Conservation (phyloP, 2,329 filamentous ascomycete species). For the Sporothrix phasma region DNA sequence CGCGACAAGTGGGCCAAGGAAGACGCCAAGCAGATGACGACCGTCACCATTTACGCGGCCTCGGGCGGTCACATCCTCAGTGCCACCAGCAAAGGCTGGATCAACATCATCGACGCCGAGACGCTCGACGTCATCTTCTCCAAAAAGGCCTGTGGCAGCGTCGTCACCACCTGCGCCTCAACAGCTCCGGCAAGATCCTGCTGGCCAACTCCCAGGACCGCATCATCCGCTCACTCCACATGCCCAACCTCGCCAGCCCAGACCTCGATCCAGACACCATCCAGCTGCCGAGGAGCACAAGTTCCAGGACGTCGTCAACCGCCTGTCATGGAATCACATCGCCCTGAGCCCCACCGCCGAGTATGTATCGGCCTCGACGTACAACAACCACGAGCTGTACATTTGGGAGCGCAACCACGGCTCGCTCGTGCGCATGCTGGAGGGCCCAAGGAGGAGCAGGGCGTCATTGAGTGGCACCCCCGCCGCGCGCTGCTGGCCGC, state of each 20-base stretch:
- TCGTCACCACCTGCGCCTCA: conserved; percentile 83
- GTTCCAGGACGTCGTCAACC: conserved; percentile 95
- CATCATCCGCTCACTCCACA: conserved; percentile 83
- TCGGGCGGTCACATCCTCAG: conserved; percentile 81
- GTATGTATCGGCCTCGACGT: conserved; percentile 92
- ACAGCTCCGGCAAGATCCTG: conserved; percentile 72
- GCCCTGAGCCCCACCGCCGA: conserved; percentile 90
- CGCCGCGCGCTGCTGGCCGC: conserved; percentile 77
- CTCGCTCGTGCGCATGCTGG: conserved; percentile 90
- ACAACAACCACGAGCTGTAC: conserved; percentile 97
- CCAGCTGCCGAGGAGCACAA: conserved; percentile 87
- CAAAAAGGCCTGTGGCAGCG: conserved; percentile 74
- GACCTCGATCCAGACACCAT: conserved; percentile 76
- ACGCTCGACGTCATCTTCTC: conserved; percentile 80
- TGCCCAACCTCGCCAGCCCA: conserved; percentile 63
- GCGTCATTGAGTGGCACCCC: conserved; percentile 96
- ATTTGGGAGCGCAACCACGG: conserved; percentile 94
- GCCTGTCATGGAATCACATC: conserved; percentile 91
- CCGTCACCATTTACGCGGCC: conserved; percentile 78
- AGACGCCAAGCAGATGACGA: conserved; percentile 91
- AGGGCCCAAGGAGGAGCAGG: conserved; percentile 92
- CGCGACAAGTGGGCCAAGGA: conserved; percentile 82
- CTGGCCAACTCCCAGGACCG: conserved; percentile 91
- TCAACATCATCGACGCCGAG: conserved; percentile 85
- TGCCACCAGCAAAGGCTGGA: conserved; percentile 88